A percentile compares a stretch with the other conserved stretches of the same genome.
Conservation (phyloP, 345 rosid genomes). For the Moringa oleifera region DNA sequence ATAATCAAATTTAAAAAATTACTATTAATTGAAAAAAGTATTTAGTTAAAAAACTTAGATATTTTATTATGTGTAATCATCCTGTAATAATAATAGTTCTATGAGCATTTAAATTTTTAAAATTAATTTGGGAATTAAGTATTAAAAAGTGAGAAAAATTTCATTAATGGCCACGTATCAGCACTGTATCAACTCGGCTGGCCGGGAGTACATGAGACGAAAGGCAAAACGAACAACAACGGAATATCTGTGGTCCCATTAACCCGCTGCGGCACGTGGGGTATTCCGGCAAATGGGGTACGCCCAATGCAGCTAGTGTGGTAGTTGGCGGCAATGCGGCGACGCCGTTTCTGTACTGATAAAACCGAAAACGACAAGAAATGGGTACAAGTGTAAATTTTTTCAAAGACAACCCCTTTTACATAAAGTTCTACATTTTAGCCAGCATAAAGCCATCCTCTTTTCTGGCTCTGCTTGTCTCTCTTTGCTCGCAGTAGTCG, state of each 20-base stretch:
- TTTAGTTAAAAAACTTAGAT: too few relatives aligned
- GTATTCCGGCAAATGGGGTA: not conserved
- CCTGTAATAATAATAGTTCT: too few relatives aligned
- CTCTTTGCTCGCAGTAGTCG: conserved; percentile 26
- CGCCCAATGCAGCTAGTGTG: not conserved
- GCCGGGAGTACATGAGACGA: too few relatives aligned
- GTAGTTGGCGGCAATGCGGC: not conserved
- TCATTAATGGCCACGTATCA: too few relatives aligned
- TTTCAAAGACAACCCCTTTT: conserved; percentile 19
- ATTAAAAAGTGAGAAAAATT: too few relatives aligned
- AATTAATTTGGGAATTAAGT: too few relatives aligned
- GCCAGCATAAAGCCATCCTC: conserved; percentile 27
- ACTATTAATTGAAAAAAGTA: too few relatives aligned
- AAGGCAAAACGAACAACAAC: too few relatives aligned
- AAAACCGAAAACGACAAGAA: conserved; percentile 6
- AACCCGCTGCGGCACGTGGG: not conserved
- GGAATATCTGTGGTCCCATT: not conserved
- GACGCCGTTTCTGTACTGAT: not conserved
- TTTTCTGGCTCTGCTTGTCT: conserved; percentile 24
- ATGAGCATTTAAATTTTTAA: too few relatives aligned
- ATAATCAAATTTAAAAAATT: too few relatives aligned
- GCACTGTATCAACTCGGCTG: too few relatives aligned
- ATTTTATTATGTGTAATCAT: too few relatives aligned
- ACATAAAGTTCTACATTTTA: conserved; percentile 10
- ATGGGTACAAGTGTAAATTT: conserved; percentile 25